Evolutionary conservation across 2,329 filamentous ascomycete species (phyloP).

Genomic region (Fonsecaea erecta): DNA sequence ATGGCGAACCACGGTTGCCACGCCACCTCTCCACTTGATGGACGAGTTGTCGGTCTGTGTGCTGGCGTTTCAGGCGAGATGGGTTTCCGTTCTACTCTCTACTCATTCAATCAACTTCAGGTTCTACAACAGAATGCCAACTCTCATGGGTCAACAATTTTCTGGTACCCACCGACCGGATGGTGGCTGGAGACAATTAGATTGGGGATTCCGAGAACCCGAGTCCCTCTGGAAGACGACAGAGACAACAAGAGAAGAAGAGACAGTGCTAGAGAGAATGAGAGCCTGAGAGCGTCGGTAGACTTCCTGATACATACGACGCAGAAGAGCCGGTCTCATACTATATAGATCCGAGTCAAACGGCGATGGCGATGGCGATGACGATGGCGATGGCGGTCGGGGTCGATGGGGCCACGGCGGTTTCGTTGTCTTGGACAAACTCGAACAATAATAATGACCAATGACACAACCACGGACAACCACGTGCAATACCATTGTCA

Average conservation of each 20-base stretch:
- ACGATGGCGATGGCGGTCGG: too few species aligned
- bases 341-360: neutral
- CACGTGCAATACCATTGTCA: neutral
- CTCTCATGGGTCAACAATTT: neutral
- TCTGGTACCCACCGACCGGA: neutral
- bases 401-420: neutral
- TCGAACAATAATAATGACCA: neutral
- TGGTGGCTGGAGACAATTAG: neutral
- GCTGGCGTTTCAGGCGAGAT: neutral
- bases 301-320: neutral
- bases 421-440: neutral
- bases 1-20: slow-evolving; percentile 66
- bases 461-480: neutral
- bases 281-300: neutral
- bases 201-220: neutral
- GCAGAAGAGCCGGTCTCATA: neutral
- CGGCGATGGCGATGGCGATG: too few species aligned
- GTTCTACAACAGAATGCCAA: neutral
- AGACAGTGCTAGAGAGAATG: neutral
- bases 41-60: neutral
- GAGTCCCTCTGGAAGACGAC: neutral
- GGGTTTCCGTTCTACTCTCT: neutral
- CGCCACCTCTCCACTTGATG: slow-evolving; percentile 39
- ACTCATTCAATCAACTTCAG: neutral
- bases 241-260: neutral